Evolutionary conservation across 352 stramenopile genomes (phyloP), one percentile per base, ranked within the genome.

Genomic region (Bremia lactucae): DNA sequence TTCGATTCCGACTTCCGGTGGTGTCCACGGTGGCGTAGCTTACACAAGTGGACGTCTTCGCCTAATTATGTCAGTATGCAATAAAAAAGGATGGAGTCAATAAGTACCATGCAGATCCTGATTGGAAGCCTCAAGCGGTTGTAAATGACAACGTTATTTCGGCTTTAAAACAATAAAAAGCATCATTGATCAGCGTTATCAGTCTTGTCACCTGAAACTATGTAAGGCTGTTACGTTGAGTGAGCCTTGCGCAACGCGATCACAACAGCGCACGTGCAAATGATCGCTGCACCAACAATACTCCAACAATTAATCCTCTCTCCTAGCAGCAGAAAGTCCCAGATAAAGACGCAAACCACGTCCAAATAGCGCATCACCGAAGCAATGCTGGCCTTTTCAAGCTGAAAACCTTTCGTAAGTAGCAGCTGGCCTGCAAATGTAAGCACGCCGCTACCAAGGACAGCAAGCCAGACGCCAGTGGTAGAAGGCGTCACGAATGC

Each of bases 331-430:
- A 82, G 20, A 11, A 59, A 60, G 48, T 90, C 75, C 72, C 74
- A 88, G 35, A 91, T 60, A 48, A 91, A 91, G 5, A 87, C 72
- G 47, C 64, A 88, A n/a, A 88, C 75, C 6, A 91, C 75, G 40
- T 88, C 78, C 18, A 88, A 36, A 49, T 87, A 87, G 23, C 79
- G 79, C 79, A 88, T 87, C 40, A 88, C 71, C 10, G 73, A 87
- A 10, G 79, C 79, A 21, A 87, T 81, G 9, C 75, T 76, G n/a
- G 73, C 72, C 31, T 88, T 91, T 36, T 87, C 79, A 4, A 87
- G 59, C 52, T 91, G 79, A 39, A 91, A 88, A 4, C 79, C 79
- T 31, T 82, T 79, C 1, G 79, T 91, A 7, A 91, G 57, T 25
- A 83, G 59, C 37, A 86, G 31, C 35, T 88, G 75, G 1, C 73